A percentile compares a stretch with the other conserved stretches of the same genome.
These are phyloP conservation scores for Brassica incana DNA, from an alignment of 345 rosid genomes.

Conservation along the genomic window DNA sequence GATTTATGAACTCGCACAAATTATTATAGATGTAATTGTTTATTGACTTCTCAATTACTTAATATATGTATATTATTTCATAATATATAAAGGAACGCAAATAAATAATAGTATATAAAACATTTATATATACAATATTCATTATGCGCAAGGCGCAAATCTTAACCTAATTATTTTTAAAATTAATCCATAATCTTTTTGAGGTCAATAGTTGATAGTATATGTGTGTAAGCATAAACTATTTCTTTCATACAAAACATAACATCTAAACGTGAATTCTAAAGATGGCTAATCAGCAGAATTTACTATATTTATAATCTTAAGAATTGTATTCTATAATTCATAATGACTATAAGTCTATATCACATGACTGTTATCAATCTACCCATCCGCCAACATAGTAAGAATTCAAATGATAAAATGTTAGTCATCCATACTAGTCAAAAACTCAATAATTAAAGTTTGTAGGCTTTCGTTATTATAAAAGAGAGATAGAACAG, in stretches of 20 bases:
- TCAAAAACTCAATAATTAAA: slow-evolving; percentile 1
- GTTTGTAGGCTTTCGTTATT: not conserved
- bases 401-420: not conserved
- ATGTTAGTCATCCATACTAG: not conserved
- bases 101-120: too few species aligned
- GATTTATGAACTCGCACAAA: too few species aligned
- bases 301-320: not conserved
- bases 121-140: too few species aligned
- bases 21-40: too few species aligned
- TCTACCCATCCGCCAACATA: not conserved
- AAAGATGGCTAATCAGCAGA: not conserved
- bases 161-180: not conserved
- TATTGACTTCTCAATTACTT: too few species aligned
- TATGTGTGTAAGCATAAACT: not conserved
- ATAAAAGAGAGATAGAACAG: not conserved
- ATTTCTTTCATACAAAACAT: not conserved
- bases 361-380: not conserved
- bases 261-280: not conserved
- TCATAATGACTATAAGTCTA: not conserved
- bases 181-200: not conserved
- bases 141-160: too few species aligned
- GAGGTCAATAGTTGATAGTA: not conserved
- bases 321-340: not conserved
- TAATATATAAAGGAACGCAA: too few species aligned
- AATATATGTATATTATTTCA: too few species aligned